Evolutionary conservation across 208 protist species (phyloP), one percentile per base, ranked within the genome.

Genomic region (Acanthamoeba royreba): DNA sequence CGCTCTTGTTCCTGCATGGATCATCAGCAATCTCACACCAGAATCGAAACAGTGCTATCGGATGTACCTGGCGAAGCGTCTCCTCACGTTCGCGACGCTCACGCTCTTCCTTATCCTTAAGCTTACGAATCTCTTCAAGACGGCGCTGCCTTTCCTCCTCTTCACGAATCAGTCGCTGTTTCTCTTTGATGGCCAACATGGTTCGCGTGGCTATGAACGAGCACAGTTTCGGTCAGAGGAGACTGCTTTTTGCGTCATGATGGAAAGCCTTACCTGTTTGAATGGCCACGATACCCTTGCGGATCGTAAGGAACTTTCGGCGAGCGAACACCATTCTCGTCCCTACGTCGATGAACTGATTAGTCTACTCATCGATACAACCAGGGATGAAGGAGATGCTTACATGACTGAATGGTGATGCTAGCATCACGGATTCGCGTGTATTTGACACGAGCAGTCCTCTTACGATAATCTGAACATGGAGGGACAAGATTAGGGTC

Each of bases 161-260:
- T 45, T 79, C 63, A 13, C 45, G 38, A n/a, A 81, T 38, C 9
- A 47, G 40, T 31, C 63, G 22, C 47, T 83, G 19, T 43, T 81
- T 92, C 61, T 92, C 88, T 43, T 92, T 92, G 53, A 81, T 66
- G n/a, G 83, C 83, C 83, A 90, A 25, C 83, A 90, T 63, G 49
- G 38, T 49, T 4, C 83, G 83, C 38, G 55, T 31, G 40, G 83
- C 83, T 90, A 28, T 0, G 28, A 19, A 11, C 35, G 45, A 11
- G 33, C 38, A 77, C 35, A 74, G 28, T n/a, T 25, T 35, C 33
- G 19, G 33, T 83, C 42, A 43, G n/a, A n/a, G n/a, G n/a, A n/a
- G n/a, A n/a, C n/a, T n/a, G n/a, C n/a, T n/a, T n/a, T n/a, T n/a
- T n/a, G n/a, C n/a, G n/a, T n/a, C n/a, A n/a, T n/a, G n/a, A n/a